Evolutionary conservation across 805 yeast species (phyloP).

Genomic region (Hanseniaspora occidentalis): DNA sequence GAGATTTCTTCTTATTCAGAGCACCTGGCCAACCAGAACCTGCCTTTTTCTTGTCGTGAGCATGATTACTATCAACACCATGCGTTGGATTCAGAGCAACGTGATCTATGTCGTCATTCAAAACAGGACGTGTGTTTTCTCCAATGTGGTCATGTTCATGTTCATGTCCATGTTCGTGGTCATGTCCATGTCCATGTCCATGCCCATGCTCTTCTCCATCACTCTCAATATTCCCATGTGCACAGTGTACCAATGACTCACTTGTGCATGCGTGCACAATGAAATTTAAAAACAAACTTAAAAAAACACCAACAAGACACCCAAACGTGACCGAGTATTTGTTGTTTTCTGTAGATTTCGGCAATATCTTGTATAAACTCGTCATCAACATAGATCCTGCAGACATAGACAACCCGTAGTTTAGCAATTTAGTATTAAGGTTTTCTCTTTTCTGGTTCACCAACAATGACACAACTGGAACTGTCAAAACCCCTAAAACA

Average conservation of each 20-base stretch:
- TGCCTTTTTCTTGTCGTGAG: no score
- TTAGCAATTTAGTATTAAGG: conserved; percentile 44
- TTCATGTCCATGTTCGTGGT: neutral
- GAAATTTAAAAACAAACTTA: conserved; percentile 49
- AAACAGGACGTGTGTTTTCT: neutral
- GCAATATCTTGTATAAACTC: conserved; percentile 64
- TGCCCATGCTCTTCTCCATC: conserved; percentile 14
- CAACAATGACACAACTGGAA: no score
- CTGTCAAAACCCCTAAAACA: no score
- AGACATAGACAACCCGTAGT: conserved; percentile 63
- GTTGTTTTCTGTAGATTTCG: conserved; percentile 38
- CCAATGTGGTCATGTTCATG: neutral
- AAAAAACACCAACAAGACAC: conserved; percentile 39
- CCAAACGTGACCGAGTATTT: conserved; percentile 34
- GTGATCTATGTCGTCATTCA: neutral
- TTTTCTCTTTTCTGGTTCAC: no score
- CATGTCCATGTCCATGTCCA: conserved; percentile 11
- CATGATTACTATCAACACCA: no score
- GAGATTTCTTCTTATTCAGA: neutral
- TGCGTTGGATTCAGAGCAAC: no score
- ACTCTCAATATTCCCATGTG: conserved; percentile 34
- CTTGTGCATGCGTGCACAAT: conserved; percentile 65
- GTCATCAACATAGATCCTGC: conserved; percentile 78
- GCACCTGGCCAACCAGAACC: no score
- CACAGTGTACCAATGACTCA: conserved; percentile 77